Conservation (phyloP, 371 early-diverging fungal species). For the Furculomyces boomerangus region DNA sequence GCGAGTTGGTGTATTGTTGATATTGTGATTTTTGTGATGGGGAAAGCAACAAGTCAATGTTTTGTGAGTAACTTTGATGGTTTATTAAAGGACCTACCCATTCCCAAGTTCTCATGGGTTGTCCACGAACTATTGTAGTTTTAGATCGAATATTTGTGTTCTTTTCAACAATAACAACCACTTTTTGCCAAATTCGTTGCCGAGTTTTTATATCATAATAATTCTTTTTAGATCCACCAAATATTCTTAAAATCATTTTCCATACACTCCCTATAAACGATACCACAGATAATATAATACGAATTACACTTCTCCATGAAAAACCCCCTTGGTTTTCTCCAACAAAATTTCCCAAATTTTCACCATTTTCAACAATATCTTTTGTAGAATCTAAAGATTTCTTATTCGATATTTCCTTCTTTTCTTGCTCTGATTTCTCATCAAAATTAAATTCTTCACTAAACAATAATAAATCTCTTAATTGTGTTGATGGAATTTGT, state of each 20-base stretch:
- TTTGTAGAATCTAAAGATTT: conserved; percentile 10
- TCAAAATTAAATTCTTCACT: neutral
- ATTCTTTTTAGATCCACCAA: neutral
- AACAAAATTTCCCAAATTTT: too few species aligned
- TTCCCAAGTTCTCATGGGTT: conserved; percentile 26
- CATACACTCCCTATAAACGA: neutral
- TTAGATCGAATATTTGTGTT: conserved; percentile 24
- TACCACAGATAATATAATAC: neutral
- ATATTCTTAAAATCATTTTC: neutral
- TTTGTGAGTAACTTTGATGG: too few species aligned
- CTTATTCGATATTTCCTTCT: too few species aligned
- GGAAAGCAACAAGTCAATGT: neutral
- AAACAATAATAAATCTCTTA: neutral
- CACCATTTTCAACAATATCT: conserved; percentile 17
- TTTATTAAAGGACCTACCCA: conserved; percentile 25
- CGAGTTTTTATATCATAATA: conserved; percentile 18
- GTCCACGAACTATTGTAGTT: conserved; percentile 21
- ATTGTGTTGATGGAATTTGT: neutral
- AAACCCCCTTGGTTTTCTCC: neutral
- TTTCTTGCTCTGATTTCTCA: too few species aligned
- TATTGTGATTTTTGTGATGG: too few species aligned
- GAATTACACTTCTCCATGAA: neutral
- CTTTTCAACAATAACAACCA: conserved; percentile 19
- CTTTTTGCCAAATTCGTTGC: conserved; percentile 20
- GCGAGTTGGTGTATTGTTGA: too few species aligned